Base-by-base conservation (phyloP, 768 basidiomycete genomes). In the Crepidotus variabilis region DNA sequence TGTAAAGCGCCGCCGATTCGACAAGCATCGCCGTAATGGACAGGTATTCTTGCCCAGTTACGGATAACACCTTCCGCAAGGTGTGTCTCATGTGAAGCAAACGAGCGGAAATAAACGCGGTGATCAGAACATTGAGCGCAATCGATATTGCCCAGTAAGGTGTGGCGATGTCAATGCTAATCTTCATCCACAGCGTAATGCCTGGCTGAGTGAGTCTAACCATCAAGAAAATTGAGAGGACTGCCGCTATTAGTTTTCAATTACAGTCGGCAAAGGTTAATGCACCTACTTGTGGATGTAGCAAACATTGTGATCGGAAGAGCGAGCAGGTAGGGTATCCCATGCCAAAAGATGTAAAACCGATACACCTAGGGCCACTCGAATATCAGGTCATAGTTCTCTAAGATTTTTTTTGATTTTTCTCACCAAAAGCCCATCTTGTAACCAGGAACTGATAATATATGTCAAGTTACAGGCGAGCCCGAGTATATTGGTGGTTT, bases 1-100 rank as follows among this genome's bases (percentile, higher is more conserved):
- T 63, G 22, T 69, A 72, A 5, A 69, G 55, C 2, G 62, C 61
- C 1, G 71, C 72, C 6, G 67, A 69, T 55, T 75, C 73, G 16
- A 74, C 55, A 14, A 75, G 43, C 61, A 75, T 68, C 2, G 68
- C 50, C 1, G 59, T 57, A 24, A 70, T 51, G 36, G 58, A 56
- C 20, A 60, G 60, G 54, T 71, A 71, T 18, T 57, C 50, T 28
- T 57, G 52, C 1, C 62, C 63, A 5, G 14, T 6, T 9, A 3
- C 28, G 8, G 57, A 61, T 21, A 60, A 36, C 47, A 47, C 45
- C 14, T 52, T 24, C 3, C 21, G 57, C 21, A 60, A 61, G n/a
- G 47, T 51, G 34, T 55, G 55, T 9, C 67, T 57, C 51, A 66
- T 54, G 3, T 69, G 48, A 6, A 64, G 48, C 1, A 71, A 63